Percentiles rank a stretch among this genome's conserved stretches.
phyloP scores from a whole-genome alignment of 129 eudicot species.

The Flaveria trinervia region DNA sequence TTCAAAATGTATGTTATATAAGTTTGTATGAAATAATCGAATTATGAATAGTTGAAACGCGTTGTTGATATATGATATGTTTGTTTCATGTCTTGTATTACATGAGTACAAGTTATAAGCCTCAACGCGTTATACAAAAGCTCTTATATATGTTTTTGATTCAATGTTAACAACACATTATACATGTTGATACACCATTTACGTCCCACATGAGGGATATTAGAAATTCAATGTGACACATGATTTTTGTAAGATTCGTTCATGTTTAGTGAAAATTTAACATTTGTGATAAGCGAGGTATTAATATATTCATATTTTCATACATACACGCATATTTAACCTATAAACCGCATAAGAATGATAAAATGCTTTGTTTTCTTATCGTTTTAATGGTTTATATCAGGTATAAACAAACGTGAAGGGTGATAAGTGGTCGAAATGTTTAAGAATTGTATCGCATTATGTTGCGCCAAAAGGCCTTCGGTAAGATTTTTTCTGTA shows the following conservation, averaged over 20 bases:
- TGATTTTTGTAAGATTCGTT: not conserved
- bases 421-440: slow-evolving; percentile 38
- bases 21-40: not conserved
- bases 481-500: slow-evolving; percentile 36
- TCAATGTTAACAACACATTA: not conserved
- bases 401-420: slow-evolving; percentile 21
- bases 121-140: not conserved
- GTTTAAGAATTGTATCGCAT: slow-evolving; percentile 49
- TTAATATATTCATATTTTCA: too few species aligned
- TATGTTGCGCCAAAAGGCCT: slow-evolving; percentile 50
- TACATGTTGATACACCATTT: not conserved
- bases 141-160: not conserved
- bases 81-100: not conserved
- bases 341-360: not conserved
- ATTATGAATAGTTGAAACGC: too few species aligned
- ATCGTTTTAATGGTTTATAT: not conserved
- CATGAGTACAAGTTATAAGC: not conserved
- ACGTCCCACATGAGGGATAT: not conserved
- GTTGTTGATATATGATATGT: not conserved
- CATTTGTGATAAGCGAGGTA: not conserved
- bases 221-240: not conserved
- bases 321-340: too few species aligned
- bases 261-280: not conserved
- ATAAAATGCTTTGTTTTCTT: not conserved
- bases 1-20: not conserved